Conservation (phyloP, 2,329 filamentous ascomycete species). For the Pseudofabraea citricarpa region DNA sequence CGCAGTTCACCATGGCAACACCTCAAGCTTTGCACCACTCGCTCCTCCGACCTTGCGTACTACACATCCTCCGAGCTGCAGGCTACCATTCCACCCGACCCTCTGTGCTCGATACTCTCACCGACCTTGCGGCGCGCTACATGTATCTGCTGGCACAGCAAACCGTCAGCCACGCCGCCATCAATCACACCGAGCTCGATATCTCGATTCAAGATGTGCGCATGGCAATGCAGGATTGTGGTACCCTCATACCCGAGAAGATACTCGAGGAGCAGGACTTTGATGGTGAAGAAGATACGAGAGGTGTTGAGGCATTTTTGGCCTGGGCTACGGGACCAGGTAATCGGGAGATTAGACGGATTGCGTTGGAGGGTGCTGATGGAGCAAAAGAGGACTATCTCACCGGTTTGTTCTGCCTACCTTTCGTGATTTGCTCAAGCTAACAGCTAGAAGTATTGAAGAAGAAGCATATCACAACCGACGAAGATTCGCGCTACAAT, state of each 20-base stretch:
- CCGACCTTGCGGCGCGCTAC: slow-evolving; percentile 81
- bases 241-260: slow-evolving; percentile 66
- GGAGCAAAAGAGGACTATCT: slow-evolving; percentile 66
- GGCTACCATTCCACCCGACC: slow-evolving; percentile 82
- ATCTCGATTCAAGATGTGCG: slow-evolving; percentile 73
- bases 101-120: slow-evolving; percentile 80
- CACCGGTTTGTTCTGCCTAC: slow-evolving; percentile 40
- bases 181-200: slow-evolving; percentile 56
- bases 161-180: slow-evolving; percentile 64
- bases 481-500: slow-evolving; percentile 79
- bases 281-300: slow-evolving; percentile 68
- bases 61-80: slow-evolving; percentile 87
- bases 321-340: slow-evolving; percentile 71
- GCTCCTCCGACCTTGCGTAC: slow-evolving; percentile 77
- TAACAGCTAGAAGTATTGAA: slow-evolving; percentile 59
- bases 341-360: slow-evolving; percentile 75
- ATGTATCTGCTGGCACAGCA: slow-evolving; percentile 68
- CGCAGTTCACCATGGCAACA: slow-evolving; percentile 30
- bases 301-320: slow-evolving; percentile 73
- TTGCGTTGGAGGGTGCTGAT: slow-evolving; percentile 68
- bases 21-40: slow-evolving; percentile 60
- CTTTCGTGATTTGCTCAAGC: slow-evolving; percentile 4
- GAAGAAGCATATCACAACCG: slow-evolving; percentile 87
- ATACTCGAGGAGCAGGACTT: slow-evolving; percentile 59
- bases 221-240: slow-evolving; percentile 78